These are phyloP conservation scores for Gossypium herbaceum DNA, from an alignment of 345 rosid genomes.

Conservation along the genomic window DNA sequence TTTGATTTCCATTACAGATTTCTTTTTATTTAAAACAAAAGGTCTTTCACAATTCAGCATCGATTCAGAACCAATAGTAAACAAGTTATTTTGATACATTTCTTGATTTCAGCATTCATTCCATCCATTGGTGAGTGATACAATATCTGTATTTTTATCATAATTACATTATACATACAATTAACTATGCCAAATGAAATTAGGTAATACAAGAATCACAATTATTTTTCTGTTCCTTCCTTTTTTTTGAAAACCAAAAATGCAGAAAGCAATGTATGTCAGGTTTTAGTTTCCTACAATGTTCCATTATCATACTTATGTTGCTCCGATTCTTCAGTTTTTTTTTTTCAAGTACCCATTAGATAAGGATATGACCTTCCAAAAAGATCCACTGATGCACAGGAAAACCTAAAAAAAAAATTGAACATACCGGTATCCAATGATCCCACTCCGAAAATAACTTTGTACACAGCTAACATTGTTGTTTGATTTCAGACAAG, in stretches of 20 bases:
- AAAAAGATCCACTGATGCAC: not conserved
- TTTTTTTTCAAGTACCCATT: not conserved
- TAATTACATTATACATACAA: not conserved
- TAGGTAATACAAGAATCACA: not conserved
- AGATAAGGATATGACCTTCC: not conserved
- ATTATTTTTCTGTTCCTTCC: not conserved
- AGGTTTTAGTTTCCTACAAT: not conserved
- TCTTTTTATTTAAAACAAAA: too few relatives aligned
- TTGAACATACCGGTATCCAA: not conserved
- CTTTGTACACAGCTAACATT: not conserved
- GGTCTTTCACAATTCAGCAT: too few relatives aligned
- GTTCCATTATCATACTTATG: not conserved
- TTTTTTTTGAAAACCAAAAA: not conserved
- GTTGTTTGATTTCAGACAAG: slow-evolving; percentile 46
- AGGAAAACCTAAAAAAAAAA: not conserved
- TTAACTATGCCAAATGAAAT: not conserved
- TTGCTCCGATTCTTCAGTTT: not conserved
- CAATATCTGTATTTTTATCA: not conserved
- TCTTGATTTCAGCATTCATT: not conserved
- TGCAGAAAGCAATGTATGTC: not conserved
- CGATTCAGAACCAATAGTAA: too few relatives aligned
- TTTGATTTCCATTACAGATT: too few relatives aligned
- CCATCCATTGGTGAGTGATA: not conserved
- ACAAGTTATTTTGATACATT: too few relatives aligned
- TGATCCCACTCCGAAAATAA: not conserved